Evolutionary conservation across 1,284 basidiomycete genomes (phyloP), one percentile per base, ranked within the genome.

Genomic region (Singerocomus rubriflavus): DNA sequence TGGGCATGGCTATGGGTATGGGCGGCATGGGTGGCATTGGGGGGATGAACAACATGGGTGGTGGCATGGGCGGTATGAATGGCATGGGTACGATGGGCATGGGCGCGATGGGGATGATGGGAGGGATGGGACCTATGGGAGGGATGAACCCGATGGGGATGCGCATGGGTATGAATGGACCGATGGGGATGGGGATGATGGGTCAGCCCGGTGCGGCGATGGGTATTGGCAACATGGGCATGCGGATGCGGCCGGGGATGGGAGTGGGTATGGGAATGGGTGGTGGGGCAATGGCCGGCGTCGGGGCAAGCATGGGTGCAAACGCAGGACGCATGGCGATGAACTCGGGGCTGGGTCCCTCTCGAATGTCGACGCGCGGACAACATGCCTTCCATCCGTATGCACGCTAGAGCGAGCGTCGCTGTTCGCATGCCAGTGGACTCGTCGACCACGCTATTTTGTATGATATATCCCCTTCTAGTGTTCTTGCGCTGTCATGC

Each of bases 361-460:
- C 76, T 40, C 71, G 81, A 13, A 72, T 76, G 58, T 76, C 73
- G 52, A 75, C 67, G 35, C 75, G 81, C 25, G 81, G 81, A 58
- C 79, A 81, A 56, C 78, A 82, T 55, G 74, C 73, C 40, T 84
- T 78, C 66, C 81, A 84, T 63, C 81, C 81, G 14, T 84, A 84
- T 60, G 74, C 81, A 39, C 76, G 81, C 56, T 76, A 57, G 55
- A 30, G 29, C 27, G 44, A 27, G 17, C 29, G 27, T 21, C 21
- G 21, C 21, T 21, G 21, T 21, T 2, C 21, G 21, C 21, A 21
- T 21, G 38, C 30, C 32, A 38, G 41, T 37, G 27, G 48, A 12
- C 42, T 44, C 12, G 43, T 34, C 35, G 49, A 21, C n/a, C 9
- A 36, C 32, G 50, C 45, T 55, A 48, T 60, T 49, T 67, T 69